Conservation (phyloP, 1,139 yeast species). For the Geotrichum fermentans region DNA sequence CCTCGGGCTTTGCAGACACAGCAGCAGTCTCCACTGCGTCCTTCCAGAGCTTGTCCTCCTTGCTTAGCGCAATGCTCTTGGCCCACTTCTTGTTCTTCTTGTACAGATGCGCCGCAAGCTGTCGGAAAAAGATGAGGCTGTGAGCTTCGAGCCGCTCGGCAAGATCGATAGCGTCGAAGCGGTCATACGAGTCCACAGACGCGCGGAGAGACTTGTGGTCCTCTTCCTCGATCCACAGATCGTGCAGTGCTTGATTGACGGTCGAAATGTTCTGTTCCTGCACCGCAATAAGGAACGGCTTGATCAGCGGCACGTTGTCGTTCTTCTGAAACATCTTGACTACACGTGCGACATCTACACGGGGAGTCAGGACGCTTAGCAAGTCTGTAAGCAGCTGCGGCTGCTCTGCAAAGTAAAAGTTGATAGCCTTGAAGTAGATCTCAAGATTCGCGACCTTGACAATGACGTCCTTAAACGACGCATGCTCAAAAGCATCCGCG, state of each 20-base stretch:
- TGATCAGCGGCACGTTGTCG: constrained; percentile 91
- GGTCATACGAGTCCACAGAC: constrained; percentile 83
- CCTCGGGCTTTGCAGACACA: constrained; percentile 68
- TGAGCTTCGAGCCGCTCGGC: constrained; percentile 93
- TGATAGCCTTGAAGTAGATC: constrained; percentile 94
- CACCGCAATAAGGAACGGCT: constrained; percentile 89
- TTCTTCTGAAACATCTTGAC: constrained; percentile 92
- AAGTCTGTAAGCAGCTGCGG: constrained; percentile 87
- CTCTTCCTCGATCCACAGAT: constrained; percentile 90
- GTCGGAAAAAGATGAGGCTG: constrained; percentile 85
- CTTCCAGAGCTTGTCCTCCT: constrained; percentile 89
- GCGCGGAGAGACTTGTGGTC: constrained; percentile 85
- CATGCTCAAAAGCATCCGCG: constrained; percentile 88
- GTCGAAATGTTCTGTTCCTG: constrained; percentile 85
- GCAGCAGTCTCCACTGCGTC: constrained; percentile 93
- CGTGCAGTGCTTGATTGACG: constrained; percentile 94
- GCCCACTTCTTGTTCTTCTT: constrained; percentile 90
- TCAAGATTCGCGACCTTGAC: constrained; percentile 95
- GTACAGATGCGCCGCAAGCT: constrained; percentile 89
- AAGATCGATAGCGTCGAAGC: constrained; percentile 85
- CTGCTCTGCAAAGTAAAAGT: constrained; percentile 86
- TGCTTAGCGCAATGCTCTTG: constrained; percentile 82
- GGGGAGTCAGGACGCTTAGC: constrained; percentile 79
- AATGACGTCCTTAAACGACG: constrained; percentile 87
- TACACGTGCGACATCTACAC: constrained; percentile 90